Conservation (phyloP, 78 protist species). For the Dictyostelium citrinum region DNA sequence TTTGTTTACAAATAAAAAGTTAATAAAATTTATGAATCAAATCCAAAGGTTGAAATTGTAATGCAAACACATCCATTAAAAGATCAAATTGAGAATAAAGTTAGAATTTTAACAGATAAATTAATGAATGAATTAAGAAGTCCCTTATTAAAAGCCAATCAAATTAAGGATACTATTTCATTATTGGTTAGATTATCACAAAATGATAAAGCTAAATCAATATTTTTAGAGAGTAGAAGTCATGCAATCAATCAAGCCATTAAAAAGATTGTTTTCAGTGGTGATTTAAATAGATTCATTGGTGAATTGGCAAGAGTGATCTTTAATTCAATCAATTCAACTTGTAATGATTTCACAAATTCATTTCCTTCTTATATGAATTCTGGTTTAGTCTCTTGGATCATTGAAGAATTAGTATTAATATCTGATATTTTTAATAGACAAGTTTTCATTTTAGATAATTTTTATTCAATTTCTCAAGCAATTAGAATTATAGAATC, state of each 20-base stretch:
- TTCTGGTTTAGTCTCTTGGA: slow-evolving; percentile 52
- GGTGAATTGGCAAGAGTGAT: slow-evolving; percentile 32
- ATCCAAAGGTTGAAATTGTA: slow-evolving; percentile 75
- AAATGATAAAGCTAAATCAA: slow-evolving; percentile 46
- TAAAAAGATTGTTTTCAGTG: slow-evolving; percentile 12
- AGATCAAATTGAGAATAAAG: slow-evolving; percentile 32
- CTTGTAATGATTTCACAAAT: slow-evolving; percentile 68
- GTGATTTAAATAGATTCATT: slow-evolving; percentile 44
- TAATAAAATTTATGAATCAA: slow-evolving; percentile 45
- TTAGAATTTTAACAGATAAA: slow-evolving; percentile 37
- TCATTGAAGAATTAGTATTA: slow-evolving; percentile 12
- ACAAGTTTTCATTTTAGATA: slow-evolving; percentile 61
- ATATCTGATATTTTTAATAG: slow-evolving; percentile 38
- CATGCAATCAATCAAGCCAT: slow-evolving; percentile 1
- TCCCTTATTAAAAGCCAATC: slow-evolving; percentile 55
- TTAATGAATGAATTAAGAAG: slow-evolving; percentile 44
- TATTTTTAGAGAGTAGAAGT: slow-evolving; percentile 64
- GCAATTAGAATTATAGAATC: slow-evolving; percentile 43
- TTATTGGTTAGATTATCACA: slow-evolving; percentile 43
- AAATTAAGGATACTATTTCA: slow-evolving; percentile 65
- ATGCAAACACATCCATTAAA: slow-evolving; percentile 77
- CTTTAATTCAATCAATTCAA: slow-evolving; percentile 37
- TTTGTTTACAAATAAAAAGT: too few relatives aligned
- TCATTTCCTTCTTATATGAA: slow-evolving; percentile 57
- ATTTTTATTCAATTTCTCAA: slow-evolving; percentile 34